phyloP scores from a whole-genome alignment of 257 asterid genomes.

The Solanum dulcamara region DNA sequence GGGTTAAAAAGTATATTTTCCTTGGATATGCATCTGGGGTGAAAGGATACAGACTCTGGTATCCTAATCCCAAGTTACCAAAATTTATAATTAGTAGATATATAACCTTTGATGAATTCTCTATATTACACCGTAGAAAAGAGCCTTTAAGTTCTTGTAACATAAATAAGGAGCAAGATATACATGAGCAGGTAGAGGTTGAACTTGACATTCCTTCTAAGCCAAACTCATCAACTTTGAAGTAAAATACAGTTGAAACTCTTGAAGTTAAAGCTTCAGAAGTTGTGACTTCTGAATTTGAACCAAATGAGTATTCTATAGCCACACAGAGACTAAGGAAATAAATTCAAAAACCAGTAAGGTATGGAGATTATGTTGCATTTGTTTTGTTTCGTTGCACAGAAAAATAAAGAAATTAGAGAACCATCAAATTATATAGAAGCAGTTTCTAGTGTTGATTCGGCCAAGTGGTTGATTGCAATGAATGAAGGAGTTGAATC shows the following conservation, averaged over 20 bases:
- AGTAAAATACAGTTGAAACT: neutral
- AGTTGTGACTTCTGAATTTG: neutral
- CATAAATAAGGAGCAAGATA: too few relatives aligned
- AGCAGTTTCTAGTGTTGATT: neutral
- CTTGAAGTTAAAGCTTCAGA: neutral
- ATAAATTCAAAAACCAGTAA: neutral
- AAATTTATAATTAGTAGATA: neutral
- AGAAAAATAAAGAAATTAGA: neutral
- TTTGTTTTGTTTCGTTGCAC: neutral
- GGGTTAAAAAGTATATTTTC: neutral
- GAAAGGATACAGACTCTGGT: neutral
- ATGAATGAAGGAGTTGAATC: neutral
- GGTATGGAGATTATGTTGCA: neutral
- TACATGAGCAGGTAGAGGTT: neutral
- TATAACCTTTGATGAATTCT: neutral
- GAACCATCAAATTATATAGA: neutral
- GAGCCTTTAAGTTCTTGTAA: neutral
- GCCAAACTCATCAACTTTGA: neutral
- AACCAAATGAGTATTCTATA: neutral
- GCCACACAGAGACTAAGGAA: neutral
- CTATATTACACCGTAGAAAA: neutral
- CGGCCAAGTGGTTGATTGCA: neutral
- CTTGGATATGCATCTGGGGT: neutral
- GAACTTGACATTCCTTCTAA: neutral
- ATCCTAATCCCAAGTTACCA: neutral